Base-by-base conservation (phyloP, 495 filamentous ascomycete species). In the Penicillium subrubescens region DNA sequence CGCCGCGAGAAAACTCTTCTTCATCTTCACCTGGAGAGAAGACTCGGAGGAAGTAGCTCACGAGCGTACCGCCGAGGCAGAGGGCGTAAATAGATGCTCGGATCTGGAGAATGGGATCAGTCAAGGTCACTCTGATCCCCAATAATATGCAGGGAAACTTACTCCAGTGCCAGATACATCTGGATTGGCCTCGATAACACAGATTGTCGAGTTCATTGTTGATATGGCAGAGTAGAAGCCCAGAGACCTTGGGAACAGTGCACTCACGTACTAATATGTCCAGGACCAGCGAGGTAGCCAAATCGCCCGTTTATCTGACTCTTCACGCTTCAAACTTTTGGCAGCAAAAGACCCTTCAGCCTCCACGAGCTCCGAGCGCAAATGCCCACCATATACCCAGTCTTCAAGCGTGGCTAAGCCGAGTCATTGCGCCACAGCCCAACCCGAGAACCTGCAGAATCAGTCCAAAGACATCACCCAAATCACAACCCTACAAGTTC, bases 141-240 rank as follows among this genome's bases (percentile, higher is more conserved):
- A 17, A 19, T n/a, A 17, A 19, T n/a, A 21, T 1, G 52, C 15
- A 35, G 5, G 10, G 23, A 21, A 57, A 37, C 65, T 64, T 57
- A 67, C 65, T 5, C 65, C 65, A 14, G 50, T 54, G n/a, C 65
- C 65, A 39, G 65, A 60, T 41, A 63, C 65, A 64, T 67, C 65
- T 12, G 65, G 50, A 37, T 67, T 67, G 8, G 65, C 60, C 23
- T 64, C 56, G 10, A 67, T 67, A 1, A 64, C 43, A 64, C 65
- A 64, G 1, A 8, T 25, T 34, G 65, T 67, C 27, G 65, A 63
- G 43, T 64, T 67, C 64, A 66, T 62, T 19, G 10, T 66, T 34
- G 6, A 41, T 29, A 14, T 35, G 6, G 25, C 25, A 7, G 50
- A 53, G 52, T 15, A 21, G 31, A n/a, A 33, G 21, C 21, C 12